Percentiles rank a stretch among this genome's conserved stretches.
Conservation (phyloP, 2,329 filamentous ascomycete species). For the Botryotinia narcissicola region DNA sequence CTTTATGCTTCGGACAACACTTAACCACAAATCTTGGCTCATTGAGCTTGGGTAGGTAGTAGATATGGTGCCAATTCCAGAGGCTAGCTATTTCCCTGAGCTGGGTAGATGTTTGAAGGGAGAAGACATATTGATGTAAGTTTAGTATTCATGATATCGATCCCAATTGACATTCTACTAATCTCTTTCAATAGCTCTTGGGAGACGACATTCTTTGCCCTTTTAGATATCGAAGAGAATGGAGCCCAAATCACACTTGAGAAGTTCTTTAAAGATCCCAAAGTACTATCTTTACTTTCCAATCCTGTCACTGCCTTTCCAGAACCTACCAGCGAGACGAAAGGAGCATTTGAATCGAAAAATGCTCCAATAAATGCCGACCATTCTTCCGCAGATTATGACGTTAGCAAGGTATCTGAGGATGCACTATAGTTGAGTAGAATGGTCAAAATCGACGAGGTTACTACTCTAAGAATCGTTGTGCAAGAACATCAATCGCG, state of each 20-base stretch:
- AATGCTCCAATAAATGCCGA: conserved; percentile 84
- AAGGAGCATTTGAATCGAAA: conserved; percentile 74
- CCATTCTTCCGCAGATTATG: conserved; percentile 64
- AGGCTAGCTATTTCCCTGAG: conserved; percentile 75
- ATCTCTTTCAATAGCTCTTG: conserved; percentile 50
- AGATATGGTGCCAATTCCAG: conserved; percentile 70
- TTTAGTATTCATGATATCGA: conserved; percentile 12
- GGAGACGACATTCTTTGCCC: conserved; percentile 57
- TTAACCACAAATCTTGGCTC: conserved; percentile 31
- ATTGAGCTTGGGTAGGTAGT: conserved; percentile 52
- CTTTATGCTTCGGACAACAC: conserved; percentile 36
- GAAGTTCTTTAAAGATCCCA: conserved; percentile 68
- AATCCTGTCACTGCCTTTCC: conserved; percentile 68
- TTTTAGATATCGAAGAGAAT: conserved; percentile 56
- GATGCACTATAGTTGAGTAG: conserved; percentile 86
- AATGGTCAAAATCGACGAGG: conserved; percentile 72
- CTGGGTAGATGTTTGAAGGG: conserved; percentile 82
- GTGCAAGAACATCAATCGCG: conserved; percentile 82
- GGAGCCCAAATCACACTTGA: conserved; percentile 54
- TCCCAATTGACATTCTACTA: not conserved
- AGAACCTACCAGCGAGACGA: conserved; percentile 59
- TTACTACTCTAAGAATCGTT: conserved; percentile 75
- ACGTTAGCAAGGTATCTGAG: conserved; percentile 76
- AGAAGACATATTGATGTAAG: conserved; percentile 76
- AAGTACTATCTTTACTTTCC: conserved; percentile 66